phyloP scores from a whole-genome alignment of 2,329 filamentous ascomycete genomes.

The Sporothrix protearum region DNA sequence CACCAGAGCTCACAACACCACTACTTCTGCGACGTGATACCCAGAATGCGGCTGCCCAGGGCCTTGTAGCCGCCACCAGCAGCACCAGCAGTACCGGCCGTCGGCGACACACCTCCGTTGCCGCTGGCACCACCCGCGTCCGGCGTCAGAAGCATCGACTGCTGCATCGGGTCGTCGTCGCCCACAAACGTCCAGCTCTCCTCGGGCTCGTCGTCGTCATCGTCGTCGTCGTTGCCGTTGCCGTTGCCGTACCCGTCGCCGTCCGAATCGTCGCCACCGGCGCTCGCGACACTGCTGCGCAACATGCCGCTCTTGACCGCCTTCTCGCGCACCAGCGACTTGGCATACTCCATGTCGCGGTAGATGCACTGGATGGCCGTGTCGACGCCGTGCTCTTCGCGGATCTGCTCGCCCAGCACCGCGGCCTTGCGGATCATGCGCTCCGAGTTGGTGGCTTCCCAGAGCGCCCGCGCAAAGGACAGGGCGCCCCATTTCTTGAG shows the following conservation, averaged over 20 bases:
- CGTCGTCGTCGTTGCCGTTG: constrained; percentile 36
- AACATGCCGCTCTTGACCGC: constrained; percentile 47
- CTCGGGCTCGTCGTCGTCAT: constrained; percentile 62
- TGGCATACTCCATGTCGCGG: constrained; percentile 90
- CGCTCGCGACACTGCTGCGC: constrained; percentile 35
- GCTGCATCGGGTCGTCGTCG: constrained; percentile 30
- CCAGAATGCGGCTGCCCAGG: constrained; percentile 20
- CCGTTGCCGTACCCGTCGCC: constrained; percentile 32
- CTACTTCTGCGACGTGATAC: constrained; percentile 1
- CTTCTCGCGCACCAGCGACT: constrained; percentile 70
- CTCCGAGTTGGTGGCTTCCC: constrained; percentile 85
- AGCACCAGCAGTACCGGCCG: background rate
- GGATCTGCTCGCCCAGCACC: constrained; percentile 79
- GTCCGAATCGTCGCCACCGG: constrained; percentile 47
- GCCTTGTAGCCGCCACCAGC: constrained; percentile 11
- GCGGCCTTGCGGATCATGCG: constrained; percentile 87
- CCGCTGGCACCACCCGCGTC: background rate
- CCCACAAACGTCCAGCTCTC: constrained; percentile 93
- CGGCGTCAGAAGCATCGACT: constrained; percentile 22
- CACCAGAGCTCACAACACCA: background rate
- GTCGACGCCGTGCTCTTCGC: constrained; percentile 83
- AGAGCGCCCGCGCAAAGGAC: constrained; percentile 78
- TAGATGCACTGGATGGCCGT: constrained; percentile 90
- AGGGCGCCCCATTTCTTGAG: constrained; percentile 87
- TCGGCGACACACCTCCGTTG: background rate